phyloP scores from a whole-genome alignment of 306 rosid species.

The Astragalus membranaceus region DNA sequence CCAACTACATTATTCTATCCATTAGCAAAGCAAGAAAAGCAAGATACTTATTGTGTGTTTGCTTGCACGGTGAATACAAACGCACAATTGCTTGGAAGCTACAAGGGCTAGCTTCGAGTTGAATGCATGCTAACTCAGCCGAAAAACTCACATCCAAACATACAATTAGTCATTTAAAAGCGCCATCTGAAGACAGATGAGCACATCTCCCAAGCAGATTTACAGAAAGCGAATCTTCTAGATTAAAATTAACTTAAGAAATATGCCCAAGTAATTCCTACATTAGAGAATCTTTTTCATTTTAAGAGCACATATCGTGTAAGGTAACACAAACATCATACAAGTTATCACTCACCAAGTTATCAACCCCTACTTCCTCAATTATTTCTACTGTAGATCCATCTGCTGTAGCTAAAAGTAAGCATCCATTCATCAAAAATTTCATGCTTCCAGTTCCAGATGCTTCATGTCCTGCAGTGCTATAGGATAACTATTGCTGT shows the following conservation, averaged over 20 bases:
- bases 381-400: conserved; percentile 64
- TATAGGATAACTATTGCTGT: conserved; percentile 29
- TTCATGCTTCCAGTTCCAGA: conserved; percentile 78
- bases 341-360: conserved; percentile 41
- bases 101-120: too few relatives aligned
- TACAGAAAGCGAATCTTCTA: background rate
- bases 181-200: background rate
- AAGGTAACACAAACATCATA: conserved; percentile 5
- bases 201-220: conserved; percentile 8
- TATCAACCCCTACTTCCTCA: conserved; percentile 66
- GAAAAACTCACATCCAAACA: too few relatives aligned
- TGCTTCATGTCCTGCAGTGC: conserved; percentile 76
- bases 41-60: background rate
- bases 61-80: too few relatives aligned
- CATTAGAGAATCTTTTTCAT: background rate
- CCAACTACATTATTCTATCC: background rate
- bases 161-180: background rate
- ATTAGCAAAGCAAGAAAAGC: background rate
- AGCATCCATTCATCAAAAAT: conserved; percentile 67
- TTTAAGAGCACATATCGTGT: background rate
- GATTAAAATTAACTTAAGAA: background rate
- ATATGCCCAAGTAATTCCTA: conserved; percentile 4
- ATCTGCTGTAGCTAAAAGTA: conserved; percentile 69
- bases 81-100: too few relatives aligned
- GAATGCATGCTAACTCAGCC: background rate